Evolutionary conservation across 2,329 filamentous ascomycete species (phyloP).

Genomic region (Aaosphaeria pasadenensis): DNA sequence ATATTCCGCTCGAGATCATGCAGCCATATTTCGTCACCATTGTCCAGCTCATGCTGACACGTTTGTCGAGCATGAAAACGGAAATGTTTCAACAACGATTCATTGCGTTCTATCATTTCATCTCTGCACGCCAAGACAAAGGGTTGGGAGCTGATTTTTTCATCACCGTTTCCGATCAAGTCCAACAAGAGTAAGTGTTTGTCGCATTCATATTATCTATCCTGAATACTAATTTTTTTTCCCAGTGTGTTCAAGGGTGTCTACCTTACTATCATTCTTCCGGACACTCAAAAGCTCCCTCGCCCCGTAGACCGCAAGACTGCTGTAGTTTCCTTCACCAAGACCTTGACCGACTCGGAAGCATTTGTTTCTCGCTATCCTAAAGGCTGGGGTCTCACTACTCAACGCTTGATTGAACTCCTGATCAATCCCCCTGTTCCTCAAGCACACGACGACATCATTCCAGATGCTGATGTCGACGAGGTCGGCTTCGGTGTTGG

Average conservation of each 20-base stretch:
- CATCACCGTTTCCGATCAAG: constrained; percentile 74
- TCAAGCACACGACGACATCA: constrained; percentile 65
- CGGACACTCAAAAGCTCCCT: constrained; percentile 82
- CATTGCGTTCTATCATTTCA: constrained; percentile 89
- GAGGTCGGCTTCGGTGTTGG: constrained; percentile 93
- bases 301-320: constrained; percentile 89
- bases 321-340: constrained; percentile 89
- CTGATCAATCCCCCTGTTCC: constrained; percentile 82
- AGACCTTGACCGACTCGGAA: constrained; percentile 81
- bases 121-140: constrained; percentile 73
- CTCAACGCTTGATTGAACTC: constrained; percentile 82
- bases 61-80: constrained; percentile 68
- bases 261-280: constrained; percentile 83
- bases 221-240: constrained; percentile 12
- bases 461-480: constrained; percentile 87
- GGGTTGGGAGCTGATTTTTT: constrained; percentile 93
- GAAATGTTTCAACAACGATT: constrained; percentile 86
- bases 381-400: constrained; percentile 85
- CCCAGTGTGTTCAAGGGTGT: constrained; percentile 73
- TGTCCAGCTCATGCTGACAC: constrained; percentile 75
- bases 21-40: constrained; percentile 78
- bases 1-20: constrained; percentile 70
- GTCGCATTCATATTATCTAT: background rate
- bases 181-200: constrained; percentile 63
- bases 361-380: constrained; percentile 70